A percentile compares a stretch with the other conserved stretches of the same genome.
Conservation (phyloP, 345 rosid species). For the Hibiscus mutabilis region DNA sequence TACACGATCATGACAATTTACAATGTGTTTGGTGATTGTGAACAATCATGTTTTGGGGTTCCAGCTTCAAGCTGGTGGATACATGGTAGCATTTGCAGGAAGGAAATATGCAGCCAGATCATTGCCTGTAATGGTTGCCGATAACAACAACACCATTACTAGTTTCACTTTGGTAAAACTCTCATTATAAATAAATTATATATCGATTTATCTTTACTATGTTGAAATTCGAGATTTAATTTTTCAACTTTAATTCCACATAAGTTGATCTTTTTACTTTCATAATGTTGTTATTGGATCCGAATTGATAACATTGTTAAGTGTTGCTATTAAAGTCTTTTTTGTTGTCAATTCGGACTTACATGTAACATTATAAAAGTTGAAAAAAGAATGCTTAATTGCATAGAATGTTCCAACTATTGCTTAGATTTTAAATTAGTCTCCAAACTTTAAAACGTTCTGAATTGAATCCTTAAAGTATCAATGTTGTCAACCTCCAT, state of each 20-base stretch:
- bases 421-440: no score
- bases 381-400: no score
- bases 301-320: not conserved
- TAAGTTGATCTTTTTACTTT: not conserved
- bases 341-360: not conserved
- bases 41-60: not conserved
- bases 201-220: not conserved
- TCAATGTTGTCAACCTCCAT: no score
- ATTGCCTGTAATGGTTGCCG: slow-evolving; percentile 54
- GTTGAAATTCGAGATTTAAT: not conserved
- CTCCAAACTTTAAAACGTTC: no score
- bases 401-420: no score
- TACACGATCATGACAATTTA: not conserved
- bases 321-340: not conserved
- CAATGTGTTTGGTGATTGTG: not conserved
- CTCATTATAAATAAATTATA: not conserved
- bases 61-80: slow-evolving; percentile 58
- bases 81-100: slow-evolving; percentile 92
- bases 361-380: no score
- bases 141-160: slow-evolving; percentile 55
- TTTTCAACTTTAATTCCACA: not conserved
- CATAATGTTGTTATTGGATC: not conserved
- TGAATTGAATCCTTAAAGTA: no score
- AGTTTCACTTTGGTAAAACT: slow-evolving; percentile 73
- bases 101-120: slow-evolving; percentile 94